phyloP scores from a whole-genome alignment of 2,329 filamentous ascomycete genomes.

The Sporothrix humicola region DNA sequence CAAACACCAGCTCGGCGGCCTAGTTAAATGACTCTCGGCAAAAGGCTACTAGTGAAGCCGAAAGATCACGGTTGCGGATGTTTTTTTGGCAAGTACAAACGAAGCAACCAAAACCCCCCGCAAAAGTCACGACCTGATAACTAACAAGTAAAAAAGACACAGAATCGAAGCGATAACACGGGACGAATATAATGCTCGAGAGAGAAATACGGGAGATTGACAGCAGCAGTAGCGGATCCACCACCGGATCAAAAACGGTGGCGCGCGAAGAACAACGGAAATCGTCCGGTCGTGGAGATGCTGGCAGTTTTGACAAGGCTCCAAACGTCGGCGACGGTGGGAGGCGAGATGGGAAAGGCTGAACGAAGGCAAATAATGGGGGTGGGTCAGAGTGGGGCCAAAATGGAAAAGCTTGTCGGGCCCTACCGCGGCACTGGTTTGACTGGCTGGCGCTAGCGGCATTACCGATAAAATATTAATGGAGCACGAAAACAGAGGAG shows the following conservation, averaged over 20 bases:
- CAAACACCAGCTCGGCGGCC: no score
- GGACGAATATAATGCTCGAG: background rate
- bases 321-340: background rate
- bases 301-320: background rate
- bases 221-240: background rate
- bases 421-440: conserved; percentile 32
- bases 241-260: background rate
- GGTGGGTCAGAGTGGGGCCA: conserved; percentile 22
- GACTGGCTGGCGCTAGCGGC: conserved; percentile 30
- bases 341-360: conserved; percentile 23
- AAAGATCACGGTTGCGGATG: background rate
- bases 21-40: no score
- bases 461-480: conserved; percentile 23
- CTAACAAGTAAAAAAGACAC: background rate
- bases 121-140: no score
- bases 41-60: no score
- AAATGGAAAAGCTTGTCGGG: conserved; percentile 21
- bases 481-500: background rate
- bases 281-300: background rate
- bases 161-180: no score
- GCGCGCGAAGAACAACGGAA: background rate
- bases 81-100: conserved; percentile 26
- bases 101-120: background rate
- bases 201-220: background rate
- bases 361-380: background rate